A percentile compares a stretch with the other conserved stretches of the same genome.
phyloP scores from a whole-genome alignment of 495 filamentous ascomycete genomes.

The Immersiella caudata region DNA sequence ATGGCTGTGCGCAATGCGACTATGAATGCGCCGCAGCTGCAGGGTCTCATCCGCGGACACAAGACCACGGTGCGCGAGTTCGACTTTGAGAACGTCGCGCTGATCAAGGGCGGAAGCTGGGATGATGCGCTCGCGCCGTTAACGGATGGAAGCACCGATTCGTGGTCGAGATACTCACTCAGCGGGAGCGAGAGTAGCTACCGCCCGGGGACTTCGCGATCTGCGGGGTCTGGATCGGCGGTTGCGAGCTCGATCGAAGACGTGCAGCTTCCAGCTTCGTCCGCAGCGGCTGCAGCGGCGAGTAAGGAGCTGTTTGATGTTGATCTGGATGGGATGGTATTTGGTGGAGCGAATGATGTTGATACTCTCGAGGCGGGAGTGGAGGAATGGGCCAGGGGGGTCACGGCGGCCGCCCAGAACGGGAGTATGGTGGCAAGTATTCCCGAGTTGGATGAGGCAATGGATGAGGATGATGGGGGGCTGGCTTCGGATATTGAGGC shows the following conservation, averaged over 20 bases:
- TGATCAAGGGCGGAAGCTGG: slow-evolving; percentile 67
- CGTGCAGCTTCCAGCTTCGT: slow-evolving; percentile 38
- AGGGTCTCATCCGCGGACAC: slow-evolving; percentile 62
- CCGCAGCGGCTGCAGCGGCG: slow-evolving; percentile 48
- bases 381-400: slow-evolving; percentile 52
- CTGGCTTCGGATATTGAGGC: slow-evolving; percentile 47
- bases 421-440: slow-evolving; percentile 20
- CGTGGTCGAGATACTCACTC: slow-evolving; percentile 49
- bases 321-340: slow-evolving; percentile 42
- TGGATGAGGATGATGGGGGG: slow-evolving; percentile 32
- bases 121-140: slow-evolving; percentile 73
- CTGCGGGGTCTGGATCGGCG: slow-evolving; percentile 25
- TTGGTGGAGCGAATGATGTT: slow-evolving; percentile 40
- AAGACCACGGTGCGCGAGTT: slow-evolving; percentile 66
- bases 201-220: slow-evolving; percentile 26
- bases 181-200: slow-evolving; percentile 26
- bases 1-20: slow-evolving; percentile 68
- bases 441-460: slow-evolving; percentile 26
- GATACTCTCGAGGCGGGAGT: slow-evolving; percentile 38
- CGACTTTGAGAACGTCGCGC: slow-evolving; percentile 68
- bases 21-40: slow-evolving; percentile 68
- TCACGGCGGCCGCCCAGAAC: slow-evolving; percentile 49
- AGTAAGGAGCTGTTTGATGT: slow-evolving; percentile 46
- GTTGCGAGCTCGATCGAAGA: slow-evolving; percentile 32
- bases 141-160: slow-evolving; percentile 42